Evolutionary conservation across 306 rosid genomes (phyloP), one percentile per base, ranked within the genome.

Genomic region (Pueraria montana): DNA sequence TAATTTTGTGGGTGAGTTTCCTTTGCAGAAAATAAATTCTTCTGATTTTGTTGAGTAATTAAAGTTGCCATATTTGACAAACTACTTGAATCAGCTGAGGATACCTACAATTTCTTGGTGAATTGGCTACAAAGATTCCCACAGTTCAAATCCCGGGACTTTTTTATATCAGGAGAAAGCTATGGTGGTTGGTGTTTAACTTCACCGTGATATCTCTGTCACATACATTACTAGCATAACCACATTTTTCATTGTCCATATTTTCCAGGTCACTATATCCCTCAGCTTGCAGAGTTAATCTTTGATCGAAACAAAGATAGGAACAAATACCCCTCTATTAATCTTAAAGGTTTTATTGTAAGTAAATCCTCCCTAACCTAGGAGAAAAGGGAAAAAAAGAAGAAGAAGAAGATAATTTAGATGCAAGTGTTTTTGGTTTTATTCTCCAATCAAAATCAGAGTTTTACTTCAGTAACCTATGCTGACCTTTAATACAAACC

Each of bases 101-200:
- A 89, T 81, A 71, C 90, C 71, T 89, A 89, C 80, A 87, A 81
- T 78, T 89, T 89, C 87, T 89, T 89, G 90, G 89, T 83, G 79
- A 85, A 87, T 56, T 89, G 92, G 92, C 82, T 89, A 67, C 85
- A 89, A 83, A 83, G 46, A 72, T 87, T 87, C 82, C 90, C 92
- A 17, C 88, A 87, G 70, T 87, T 80, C 68, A 74, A 85, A 76
- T 80, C 89, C 78, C 62, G 70, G 43, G 92, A 87, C 67, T 87
- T 89, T 79, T 89, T 13, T 70, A 89, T 89, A 66, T 27, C 92
- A 30, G 92, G 92, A 85, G 92, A 89, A 89, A 89, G 92, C 83
- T 89, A 89, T 75, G 90, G 82, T 30, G 90, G 92, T 85, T 23
- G 77, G 83, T 68, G 6, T 72, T 5, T 40, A 78, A 74, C 48